These are phyloP conservation scores for Neolentinus lepideus DNA, from an alignment of 1,284 basidiomycete species.

Conservation along the genomic window DNA sequence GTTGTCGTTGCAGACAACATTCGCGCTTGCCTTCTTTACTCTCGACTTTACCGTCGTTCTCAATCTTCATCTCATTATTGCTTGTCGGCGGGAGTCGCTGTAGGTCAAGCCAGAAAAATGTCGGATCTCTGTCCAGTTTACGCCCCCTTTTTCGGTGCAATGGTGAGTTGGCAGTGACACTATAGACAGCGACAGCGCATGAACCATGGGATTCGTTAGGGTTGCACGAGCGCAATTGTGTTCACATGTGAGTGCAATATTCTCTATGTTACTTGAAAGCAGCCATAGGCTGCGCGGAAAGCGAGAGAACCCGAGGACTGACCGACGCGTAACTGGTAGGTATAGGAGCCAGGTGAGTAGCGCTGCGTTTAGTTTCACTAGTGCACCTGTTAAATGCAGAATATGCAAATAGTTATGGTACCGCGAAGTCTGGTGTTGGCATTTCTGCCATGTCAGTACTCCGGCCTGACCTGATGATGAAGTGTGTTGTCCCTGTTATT, in stretches of 20 bases:
- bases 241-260: constrained; percentile 79
- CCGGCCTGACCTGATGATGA: constrained; percentile 92
- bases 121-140: constrained; percentile 91
- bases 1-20: neutral
- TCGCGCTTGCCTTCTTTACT: neutral
- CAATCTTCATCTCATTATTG: neutral
- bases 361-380: neutral
- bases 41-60: neutral
- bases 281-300: neutral
- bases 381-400: constrained; percentile 2
- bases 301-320: neutral
- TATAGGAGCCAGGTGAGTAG: constrained; percentile 64
- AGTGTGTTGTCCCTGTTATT: constrained; percentile 94
- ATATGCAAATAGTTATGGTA: constrained; percentile 65
- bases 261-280: neutral
- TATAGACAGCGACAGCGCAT: constrained; percentile 2
- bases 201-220: constrained; percentile 37
- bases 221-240: constrained; percentile 94
- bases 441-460: constrained; percentile 98
- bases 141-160: constrained; percentile 95
- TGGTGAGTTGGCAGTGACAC: constrained; percentile 51
- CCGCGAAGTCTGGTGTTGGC: constrained; percentile 98
- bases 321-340: constrained; percentile 27
- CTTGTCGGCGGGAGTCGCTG: neutral
- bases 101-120: constrained; percentile 35